A percentile compares a stretch with the other conserved stretches of the same genome.
Conservation (phyloP, 2,329 filamentous ascomycete species). For the Rutstroemia sydowiana region DNA sequence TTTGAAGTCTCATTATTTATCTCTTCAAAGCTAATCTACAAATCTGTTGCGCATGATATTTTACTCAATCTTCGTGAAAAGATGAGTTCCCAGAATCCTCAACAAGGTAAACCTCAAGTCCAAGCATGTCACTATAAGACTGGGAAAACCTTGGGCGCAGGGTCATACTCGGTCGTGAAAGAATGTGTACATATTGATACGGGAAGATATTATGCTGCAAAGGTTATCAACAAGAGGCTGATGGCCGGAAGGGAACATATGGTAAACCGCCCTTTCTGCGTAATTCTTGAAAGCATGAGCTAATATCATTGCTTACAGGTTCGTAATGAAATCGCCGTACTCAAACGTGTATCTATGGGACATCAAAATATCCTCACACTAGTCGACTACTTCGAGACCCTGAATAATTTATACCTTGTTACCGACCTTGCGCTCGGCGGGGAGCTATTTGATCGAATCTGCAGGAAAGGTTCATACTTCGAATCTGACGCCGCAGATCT, state of each 20-base stretch:
- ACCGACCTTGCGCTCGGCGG: slow-evolving; percentile 94
- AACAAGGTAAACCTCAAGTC: slow-evolving; percentile 37
- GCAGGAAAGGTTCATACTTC: slow-evolving; percentile 96
- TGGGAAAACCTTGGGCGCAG: slow-evolving; percentile 91
- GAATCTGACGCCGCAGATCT: slow-evolving; percentile 94
- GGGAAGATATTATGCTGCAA: slow-evolving; percentile 94
- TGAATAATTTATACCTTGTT: slow-evolving; percentile 98
- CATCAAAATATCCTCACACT: slow-evolving; percentile 97
- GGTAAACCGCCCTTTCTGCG: slow-evolving; percentile 47
- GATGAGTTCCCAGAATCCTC: slow-evolving; percentile 1
- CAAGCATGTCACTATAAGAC: slow-evolving; percentile 98
- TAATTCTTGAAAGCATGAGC: slow-evolving; percentile 3
- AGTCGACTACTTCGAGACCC: slow-evolving; percentile 98
- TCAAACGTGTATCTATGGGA: slow-evolving; percentile 98
- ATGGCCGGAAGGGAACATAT: slow-evolving; percentile 98
- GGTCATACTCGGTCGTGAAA: slow-evolving; percentile 97
- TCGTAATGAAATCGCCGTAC: slow-evolving; percentile 93
- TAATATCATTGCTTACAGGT: slow-evolving; percentile 46
- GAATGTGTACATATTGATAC: slow-evolving; percentile 99
- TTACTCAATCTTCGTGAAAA: not conserved
- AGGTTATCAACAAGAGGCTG: slow-evolving; percentile 97
- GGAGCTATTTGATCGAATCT: slow-evolving; percentile 97
- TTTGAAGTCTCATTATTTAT: too few relatives aligned
- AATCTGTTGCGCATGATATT: not conserved
- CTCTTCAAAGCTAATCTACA: too few relatives aligned